A percentile compares a stretch with the other conserved stretches of the same genome.
These are phyloP conservation scores for Colletotrichum spaethianum DNA, from an alignment of 2,329 filamentous ascomycete species.

Conservation along the genomic window DNA sequence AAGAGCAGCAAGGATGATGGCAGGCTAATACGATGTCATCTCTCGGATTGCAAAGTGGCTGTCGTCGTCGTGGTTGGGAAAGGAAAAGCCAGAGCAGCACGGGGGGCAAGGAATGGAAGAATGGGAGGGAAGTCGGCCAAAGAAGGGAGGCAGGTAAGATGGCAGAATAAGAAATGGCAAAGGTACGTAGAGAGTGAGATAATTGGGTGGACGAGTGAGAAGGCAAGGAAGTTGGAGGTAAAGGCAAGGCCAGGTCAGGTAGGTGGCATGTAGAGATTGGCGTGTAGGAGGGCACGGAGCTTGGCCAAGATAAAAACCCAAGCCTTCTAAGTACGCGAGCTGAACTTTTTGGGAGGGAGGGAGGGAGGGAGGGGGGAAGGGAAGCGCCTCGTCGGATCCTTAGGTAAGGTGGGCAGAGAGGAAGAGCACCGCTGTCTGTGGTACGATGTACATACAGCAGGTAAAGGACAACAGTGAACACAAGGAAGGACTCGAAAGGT, in stretches of 20 bases:
- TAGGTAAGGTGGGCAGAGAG: not conserved
- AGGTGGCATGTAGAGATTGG: slow-evolving; percentile 31
- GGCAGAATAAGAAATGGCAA: slow-evolving; percentile 15
- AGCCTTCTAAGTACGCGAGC: not conserved
- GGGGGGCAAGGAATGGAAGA: slow-evolving; percentile 25
- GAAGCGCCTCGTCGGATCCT: not conserved
- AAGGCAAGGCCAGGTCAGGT: slow-evolving; percentile 2
- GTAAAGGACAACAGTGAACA: not conserved
- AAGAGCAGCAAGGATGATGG: slow-evolving; percentile 18
- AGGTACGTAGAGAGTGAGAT: slow-evolving; percentile 31
- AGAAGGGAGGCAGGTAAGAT: slow-evolving; percentile 13
- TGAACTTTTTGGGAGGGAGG: not conserved
- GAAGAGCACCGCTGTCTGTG: no score
- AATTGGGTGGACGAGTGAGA: not conserved
- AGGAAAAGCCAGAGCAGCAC: not conserved
- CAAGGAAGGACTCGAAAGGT: not conserved
- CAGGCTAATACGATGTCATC: slow-evolving; percentile 29
- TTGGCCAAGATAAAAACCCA: slow-evolving; percentile 20
- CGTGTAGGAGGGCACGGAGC: slow-evolving; percentile 18
- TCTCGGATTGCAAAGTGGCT: slow-evolving; percentile 14
- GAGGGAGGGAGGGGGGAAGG: not conserved
- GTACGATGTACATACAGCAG: not conserved
- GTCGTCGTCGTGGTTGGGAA: not conserved
- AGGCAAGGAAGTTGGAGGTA: slow-evolving; percentile 6
- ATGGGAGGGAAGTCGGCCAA: slow-evolving; percentile 1